Conservation (phyloP, 83 land plant genomes). For the Picea mariana region DNA sequence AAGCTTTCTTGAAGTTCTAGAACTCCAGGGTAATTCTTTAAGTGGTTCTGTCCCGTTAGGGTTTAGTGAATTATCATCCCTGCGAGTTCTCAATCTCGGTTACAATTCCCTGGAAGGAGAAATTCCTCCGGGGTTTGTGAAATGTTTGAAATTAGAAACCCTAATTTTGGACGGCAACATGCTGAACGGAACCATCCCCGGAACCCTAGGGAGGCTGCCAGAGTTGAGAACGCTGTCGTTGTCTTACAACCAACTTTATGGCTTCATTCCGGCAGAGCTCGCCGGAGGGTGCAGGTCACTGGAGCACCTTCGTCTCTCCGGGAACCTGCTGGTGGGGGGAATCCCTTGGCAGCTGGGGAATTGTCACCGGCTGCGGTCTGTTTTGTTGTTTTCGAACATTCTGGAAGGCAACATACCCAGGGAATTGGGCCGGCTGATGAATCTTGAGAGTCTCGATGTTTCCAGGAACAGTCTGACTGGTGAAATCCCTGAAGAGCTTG, state of each 20-base stretch:
- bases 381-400: constrained; percentile 45
- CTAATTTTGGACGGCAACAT: constrained; percentile 39
- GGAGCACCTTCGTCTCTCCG: constrained; percentile 36
- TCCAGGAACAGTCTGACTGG: constrained; percentile 59
- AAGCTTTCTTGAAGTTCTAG: constrained; percentile 24
- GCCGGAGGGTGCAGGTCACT: constrained; percentile 27
- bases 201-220: constrained; percentile 19
- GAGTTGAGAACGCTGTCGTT: constrained; percentile 15
- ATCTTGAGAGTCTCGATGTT: constrained; percentile 49
- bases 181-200: constrained; percentile 26
- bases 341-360: constrained; percentile 55
- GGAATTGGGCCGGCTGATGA: constrained; percentile 36
- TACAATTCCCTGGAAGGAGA: constrained; percentile 28
- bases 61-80: constrained; percentile 15
- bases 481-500: constrained; percentile 49
- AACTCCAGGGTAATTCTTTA: constrained; percentile 35
- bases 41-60: constrained; percentile 32
- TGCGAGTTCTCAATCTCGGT: constrained; percentile 26
- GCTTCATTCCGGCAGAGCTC: constrained; percentile 13
- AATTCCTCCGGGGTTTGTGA: constrained; percentile 26
- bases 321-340: constrained; percentile 33
- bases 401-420: constrained; percentile 51
- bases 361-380: constrained; percentile 30
- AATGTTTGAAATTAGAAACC: constrained; percentile 14
- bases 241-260: constrained; percentile 39